These are phyloP conservation scores for Aspergillus baeticus DNA, from an alignment of 495 filamentous ascomycete genomes.

Conservation along the genomic window DNA sequence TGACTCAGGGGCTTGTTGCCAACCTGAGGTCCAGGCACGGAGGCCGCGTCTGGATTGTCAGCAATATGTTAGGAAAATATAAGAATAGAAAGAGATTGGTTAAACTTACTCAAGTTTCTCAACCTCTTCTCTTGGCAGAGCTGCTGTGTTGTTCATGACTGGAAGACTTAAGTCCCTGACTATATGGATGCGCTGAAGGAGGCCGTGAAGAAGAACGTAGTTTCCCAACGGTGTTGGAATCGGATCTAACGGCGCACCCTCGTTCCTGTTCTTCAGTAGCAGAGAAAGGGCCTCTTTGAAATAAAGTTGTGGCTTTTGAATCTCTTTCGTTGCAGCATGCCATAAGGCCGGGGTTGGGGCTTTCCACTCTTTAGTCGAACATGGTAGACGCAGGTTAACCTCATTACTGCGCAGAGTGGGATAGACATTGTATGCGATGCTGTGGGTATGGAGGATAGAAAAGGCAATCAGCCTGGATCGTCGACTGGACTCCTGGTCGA, in stretches of 20 bases:
- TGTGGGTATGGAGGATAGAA: conserved; percentile 41
- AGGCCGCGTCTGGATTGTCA: conserved; percentile 30
- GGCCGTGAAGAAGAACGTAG: conserved; percentile 38
- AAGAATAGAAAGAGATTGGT: neutral
- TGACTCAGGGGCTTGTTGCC: conserved; percentile 44
- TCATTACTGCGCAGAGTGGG: conserved; percentile 40
- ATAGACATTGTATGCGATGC: conserved; percentile 40
- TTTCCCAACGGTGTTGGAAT: conserved; percentile 40
- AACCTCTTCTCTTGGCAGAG: conserved; percentile 26
- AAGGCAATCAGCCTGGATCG: conserved; percentile 40
- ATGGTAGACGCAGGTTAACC: conserved; percentile 39
- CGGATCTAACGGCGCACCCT: conserved; percentile 28
- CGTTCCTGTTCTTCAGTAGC: conserved; percentile 32
- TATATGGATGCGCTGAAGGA: conserved; percentile 42
- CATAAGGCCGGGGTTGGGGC: conserved; percentile 32
- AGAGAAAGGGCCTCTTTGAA: conserved; percentile 41
- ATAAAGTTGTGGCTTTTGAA: conserved; percentile 34
- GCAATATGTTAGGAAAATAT: neutral
- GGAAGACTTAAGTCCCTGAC: conserved; percentile 32
- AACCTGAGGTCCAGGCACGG: conserved; percentile 40
- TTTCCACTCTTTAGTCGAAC: conserved; percentile 39
- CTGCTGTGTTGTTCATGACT: conserved; percentile 30
- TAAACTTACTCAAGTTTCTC: conserved; percentile 5
- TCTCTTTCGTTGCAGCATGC: conserved; percentile 32
- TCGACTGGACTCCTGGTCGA: conserved; percentile 37